Base-by-base conservation (phyloP, 2,329 filamentous ascomycete species). In the Phialophora verrucosa region DNA sequence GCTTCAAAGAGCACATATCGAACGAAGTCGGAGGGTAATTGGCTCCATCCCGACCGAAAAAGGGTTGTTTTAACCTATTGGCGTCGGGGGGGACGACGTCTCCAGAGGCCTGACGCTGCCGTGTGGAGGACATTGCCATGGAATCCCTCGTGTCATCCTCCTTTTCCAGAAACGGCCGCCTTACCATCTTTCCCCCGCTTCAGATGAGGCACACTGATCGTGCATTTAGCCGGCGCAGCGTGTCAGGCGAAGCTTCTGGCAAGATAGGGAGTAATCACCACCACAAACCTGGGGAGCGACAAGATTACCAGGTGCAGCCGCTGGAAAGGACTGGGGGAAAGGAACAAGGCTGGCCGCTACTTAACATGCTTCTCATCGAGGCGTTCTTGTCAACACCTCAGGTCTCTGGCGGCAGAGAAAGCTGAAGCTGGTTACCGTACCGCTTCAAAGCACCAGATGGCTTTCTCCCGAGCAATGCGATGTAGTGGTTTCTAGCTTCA, bases 401-500 rank as follows among this genome's bases (percentile, higher is more conserved):
- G 38, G 6, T 20, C 38, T n/a, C 17, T 44, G 14, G 17, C 17
- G 38, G 6, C 7, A 44, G 38, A 44, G 38, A 5, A 44, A 5
- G 17, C 4, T n/a, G 2, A n/a, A 44, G 38, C 14, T n/a, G 38
- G 17, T n/a, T n/a, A n/a, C n/a, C n/a, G n/a, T 44, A 17, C 17
- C 17, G 2, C 38, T 44, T 14, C 6, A 44, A n/a, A n/a, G 17
- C 17, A 50, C 7, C 57, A 38, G 57, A 50, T n/a, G 7, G n/a
- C 12, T 31, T 31, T 49, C 12, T 12, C 49, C 12, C 6, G 49
- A 25, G 47, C 12, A 29, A 11, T 11, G 27, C 27, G 23, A 25
- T 60, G 58, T 53, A 53, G 47, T 60, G 6, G 44, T 60, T 60
- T 60, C 58, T 53, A 60, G 14, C 58, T 60, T n/a, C 11, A 35